These are phyloP conservation scores for Chytriomyces confervae DNA, from an alignment of 192 early-diverging fungal genomes.

Conservation along the genomic window DNA sequence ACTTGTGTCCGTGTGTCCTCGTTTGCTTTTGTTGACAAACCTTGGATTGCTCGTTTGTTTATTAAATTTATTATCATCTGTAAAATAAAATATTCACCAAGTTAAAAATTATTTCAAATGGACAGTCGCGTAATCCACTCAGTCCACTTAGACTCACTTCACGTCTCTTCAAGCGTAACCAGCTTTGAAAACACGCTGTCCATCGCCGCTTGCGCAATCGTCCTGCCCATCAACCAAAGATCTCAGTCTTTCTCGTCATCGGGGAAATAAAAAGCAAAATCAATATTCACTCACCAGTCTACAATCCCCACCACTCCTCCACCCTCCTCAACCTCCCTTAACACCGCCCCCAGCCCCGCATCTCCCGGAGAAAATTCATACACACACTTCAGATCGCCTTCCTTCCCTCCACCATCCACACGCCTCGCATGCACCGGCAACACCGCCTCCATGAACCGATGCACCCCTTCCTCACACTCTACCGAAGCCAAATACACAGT, in stretches of 20 bases:
- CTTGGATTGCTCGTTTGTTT: too few relatives aligned
- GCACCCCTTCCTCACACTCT: constrained; percentile 33
- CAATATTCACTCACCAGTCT: constrained; percentile 23
- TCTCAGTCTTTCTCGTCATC: background rate
- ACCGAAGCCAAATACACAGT: constrained; percentile 47
- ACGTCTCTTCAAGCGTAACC: constrained; percentile 7
- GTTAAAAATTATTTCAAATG: too few relatives aligned
- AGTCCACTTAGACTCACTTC: background rate
- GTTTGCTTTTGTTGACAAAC: too few relatives aligned
- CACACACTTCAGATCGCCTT: constrained; percentile 61
- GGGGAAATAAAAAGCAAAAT: background rate
- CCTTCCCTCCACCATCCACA: constrained; percentile 19
- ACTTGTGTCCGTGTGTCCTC: too few relatives aligned
- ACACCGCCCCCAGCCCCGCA: constrained; percentile 50
- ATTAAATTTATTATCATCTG: too few relatives aligned
- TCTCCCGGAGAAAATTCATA: constrained; percentile 69
- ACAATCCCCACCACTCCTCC: constrained; percentile 10
- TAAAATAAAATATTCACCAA: too few relatives aligned
- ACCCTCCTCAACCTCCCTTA: constrained; percentile 27
- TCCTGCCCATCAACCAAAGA: constrained; percentile 5
- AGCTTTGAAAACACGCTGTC: constrained; percentile 32
- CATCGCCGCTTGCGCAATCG: constrained; percentile 32
- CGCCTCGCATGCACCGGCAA: constrained; percentile 54
- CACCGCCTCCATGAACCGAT: constrained; percentile 52
- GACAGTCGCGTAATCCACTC: background rate